Conservation (phyloP, 441 rosid species). For the Raphanus hybrid region DNA sequence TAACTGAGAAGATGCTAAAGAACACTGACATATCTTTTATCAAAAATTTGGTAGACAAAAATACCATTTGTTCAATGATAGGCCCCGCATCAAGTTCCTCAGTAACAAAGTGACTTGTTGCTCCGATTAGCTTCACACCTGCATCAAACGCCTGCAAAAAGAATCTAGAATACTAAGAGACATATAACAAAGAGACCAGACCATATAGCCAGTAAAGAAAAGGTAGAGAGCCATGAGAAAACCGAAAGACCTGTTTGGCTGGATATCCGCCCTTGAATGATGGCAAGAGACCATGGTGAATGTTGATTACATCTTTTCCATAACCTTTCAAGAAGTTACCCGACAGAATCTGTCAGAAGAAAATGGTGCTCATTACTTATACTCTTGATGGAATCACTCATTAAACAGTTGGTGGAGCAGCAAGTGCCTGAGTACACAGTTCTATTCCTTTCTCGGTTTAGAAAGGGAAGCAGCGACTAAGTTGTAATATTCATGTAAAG, state of each 20-base stretch:
- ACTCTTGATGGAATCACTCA: not conserved
- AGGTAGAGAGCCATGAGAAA: not conserved
- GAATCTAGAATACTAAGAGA: constrained; percentile 43
- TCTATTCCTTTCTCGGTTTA: not conserved
- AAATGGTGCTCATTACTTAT: not conserved
- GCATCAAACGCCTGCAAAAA: constrained; percentile 89
- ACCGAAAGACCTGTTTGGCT: constrained; percentile 67
- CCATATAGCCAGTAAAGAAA: not conserved
- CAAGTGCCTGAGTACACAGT: not conserved
- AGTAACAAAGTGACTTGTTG: constrained; percentile 88
- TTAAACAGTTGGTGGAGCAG: no score
- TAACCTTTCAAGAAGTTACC: constrained; percentile 67
- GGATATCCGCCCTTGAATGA: constrained; percentile 90
- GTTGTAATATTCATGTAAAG: not conserved
- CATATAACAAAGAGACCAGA: not conserved
- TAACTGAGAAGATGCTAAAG: constrained; percentile 40
- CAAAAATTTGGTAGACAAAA: no score
- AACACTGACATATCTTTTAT: no score
- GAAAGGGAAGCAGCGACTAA: constrained; percentile 9
- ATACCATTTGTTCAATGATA: constrained; percentile 93
- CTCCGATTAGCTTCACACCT: constrained; percentile 93
- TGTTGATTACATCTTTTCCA: constrained; percentile 90
- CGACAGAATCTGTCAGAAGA: constrained; percentile 69
- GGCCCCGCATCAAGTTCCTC: constrained; percentile 95
- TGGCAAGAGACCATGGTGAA: constrained; percentile 97